Base-by-base conservation (phyloP, 345 rosid species). In the Balakata baccata region DNA sequence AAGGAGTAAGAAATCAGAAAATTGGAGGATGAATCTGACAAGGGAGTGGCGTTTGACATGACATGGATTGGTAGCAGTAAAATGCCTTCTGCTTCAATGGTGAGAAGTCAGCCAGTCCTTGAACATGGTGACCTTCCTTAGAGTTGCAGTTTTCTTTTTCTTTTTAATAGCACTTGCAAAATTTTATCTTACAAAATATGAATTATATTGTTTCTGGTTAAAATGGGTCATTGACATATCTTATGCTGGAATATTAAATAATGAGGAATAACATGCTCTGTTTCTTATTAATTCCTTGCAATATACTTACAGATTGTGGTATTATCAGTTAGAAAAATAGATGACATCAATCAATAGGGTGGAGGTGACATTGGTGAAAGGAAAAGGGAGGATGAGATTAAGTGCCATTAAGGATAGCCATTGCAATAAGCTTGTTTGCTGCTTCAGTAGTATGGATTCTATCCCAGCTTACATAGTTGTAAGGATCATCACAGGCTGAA, bases 21-120 rank as follows among this genome's bases (percentile, higher is more conserved):
- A 13, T 90, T 90, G 97, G 95, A 89, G 79, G 79, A 70, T 17
- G 88, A 85, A 50, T 84, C 97, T 17, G 98, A 94, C 20, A 85
- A 74, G 41, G 87, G 85, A 12, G 90, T 82, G 51, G 79, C 85
- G 7, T 74, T 89, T 53, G 88, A 79, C 61, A 78, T 85, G 17
- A 45, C 80, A 23, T 90, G 86, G 85, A 74, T 90, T 67, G 86
- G 90, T 14, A 79, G 72, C 41, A 85, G 85, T 78, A 88, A 83
- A 83, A 87, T 92, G 92, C 97, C 98, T 14, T 72, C n/a, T n/a
- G 97, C 97, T 2, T 69, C 88, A 11, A 90, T 87, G 97, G 77
- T 80, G 14, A 87, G 98, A 85, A 94, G 97, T 25, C 93, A 90
- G 41, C 97, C 98, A 0, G 57, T 56, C 41, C 78, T 94, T 22